Evolutionary conservation across 805 yeast species (phyloP), one percentile per base, ranked within the genome.

Genomic region (Priceomyces castillae): DNA sequence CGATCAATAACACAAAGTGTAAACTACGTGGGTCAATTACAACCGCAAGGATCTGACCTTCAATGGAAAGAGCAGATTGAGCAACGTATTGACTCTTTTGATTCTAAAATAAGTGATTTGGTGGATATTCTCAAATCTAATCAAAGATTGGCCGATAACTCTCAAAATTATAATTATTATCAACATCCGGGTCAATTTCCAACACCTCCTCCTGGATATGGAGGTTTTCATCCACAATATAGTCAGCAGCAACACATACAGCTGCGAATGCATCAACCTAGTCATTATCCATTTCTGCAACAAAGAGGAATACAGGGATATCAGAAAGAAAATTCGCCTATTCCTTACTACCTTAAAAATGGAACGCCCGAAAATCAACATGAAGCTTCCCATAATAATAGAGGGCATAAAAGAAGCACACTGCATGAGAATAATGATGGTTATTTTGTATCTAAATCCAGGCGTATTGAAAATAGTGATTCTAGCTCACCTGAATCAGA

Each of bases 1-100:
- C 46, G 15, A 20, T 22, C n/a, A 34, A 39, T 14, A 25, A 25
- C 11, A 11, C 30, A 17, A 17, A 33, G 10, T 20, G 14, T 14
- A 16, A 36, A 37, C 12, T 26, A 16, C n/a, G 14, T 12, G 28
- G 40, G 14, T 19, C 31, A 28, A 15, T 4, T 20, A 17, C 40
- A 28, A 33, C 31, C 31, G 4, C 44, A 41, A 10, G 9, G 23
- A 11, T 16, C 15, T 2, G 65, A 60, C 2, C 15, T 40, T 1
- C 54, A 53, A 17, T 71, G 75, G 75, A 62, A 62, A 39, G 20
- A 51, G 9, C 59, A 57, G 40, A 62, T 71, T 46, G 76, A 71
- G 42, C 49, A 46, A 40, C 61, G 64, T 30, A 63, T 71, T 35
- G 54, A 54, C 40, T 53, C 60, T 1, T 69, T 71, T 45, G 76